Evolutionary conservation across 129 eudicot species (phyloP).

Genomic region (Helianthus tuberosus): DNA sequence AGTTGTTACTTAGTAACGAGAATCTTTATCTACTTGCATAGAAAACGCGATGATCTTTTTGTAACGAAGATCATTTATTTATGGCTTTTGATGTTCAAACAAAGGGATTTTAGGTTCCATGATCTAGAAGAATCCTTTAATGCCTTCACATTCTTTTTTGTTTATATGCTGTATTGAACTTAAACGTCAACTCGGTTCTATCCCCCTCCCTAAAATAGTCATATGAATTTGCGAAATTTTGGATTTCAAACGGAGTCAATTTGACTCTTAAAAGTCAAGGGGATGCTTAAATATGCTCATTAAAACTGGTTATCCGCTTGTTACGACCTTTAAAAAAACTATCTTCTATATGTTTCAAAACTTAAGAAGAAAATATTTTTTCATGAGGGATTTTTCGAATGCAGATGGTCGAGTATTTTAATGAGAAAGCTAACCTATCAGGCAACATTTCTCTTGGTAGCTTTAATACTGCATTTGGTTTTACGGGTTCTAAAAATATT

Average conservation of each 20-base stretch:
- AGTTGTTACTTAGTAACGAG: neutral
- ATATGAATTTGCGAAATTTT: neutral
- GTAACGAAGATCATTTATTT: no score
- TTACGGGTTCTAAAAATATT: slow-evolving; percentile 66
- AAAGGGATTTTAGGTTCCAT: neutral
- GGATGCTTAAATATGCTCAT: no score
- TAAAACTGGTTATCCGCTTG: no score
- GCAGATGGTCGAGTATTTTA: slow-evolving; percentile 93
- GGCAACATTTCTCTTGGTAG: slow-evolving; percentile 80
- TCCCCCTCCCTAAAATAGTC: neutral
- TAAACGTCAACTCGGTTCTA: neutral
- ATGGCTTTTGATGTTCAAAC: neutral
- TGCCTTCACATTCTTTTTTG: neutral
- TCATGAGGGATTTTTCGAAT: slow-evolving; percentile 7
- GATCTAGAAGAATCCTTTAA: neutral
- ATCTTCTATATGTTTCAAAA: no score
- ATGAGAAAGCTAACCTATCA: slow-evolving; percentile 66
- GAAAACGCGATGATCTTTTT: no score
- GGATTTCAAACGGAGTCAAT: no score
- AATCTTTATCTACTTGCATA: no score
- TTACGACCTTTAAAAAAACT: no score
- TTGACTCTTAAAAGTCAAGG: no score
- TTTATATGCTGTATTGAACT: neutral
- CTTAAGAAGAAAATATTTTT: neutral
- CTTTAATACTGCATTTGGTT: slow-evolving; percentile 84